Conservation (phyloP, 768 basidiomycete species). For the Cystofilobasidium ferigula region DNA sequence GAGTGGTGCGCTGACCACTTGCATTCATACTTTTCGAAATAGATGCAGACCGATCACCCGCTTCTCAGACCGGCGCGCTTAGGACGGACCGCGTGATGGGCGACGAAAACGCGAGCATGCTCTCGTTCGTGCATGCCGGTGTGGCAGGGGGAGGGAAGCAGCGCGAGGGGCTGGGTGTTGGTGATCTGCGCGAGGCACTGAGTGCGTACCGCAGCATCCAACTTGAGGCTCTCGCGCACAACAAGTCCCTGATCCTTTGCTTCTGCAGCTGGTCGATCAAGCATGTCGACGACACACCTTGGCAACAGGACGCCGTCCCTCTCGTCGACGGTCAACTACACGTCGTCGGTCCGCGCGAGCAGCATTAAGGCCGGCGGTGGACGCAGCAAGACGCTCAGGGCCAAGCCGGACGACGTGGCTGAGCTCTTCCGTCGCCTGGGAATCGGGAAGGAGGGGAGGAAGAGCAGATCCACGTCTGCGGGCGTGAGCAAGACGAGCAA, state of each 20-base stretch:
- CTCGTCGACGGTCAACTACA: not conserved
- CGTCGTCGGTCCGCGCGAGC: not conserved
- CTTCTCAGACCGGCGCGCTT: not conserved
- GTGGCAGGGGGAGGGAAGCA: not conserved
- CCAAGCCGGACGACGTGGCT: not conserved
- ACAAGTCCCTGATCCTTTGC: not conserved
- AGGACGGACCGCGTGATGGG: not conserved
- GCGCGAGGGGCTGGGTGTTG: not conserved
- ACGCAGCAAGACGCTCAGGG: not conserved
- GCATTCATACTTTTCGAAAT: too few relatives aligned
- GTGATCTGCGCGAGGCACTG: not conserved
- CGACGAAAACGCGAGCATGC: not conserved
- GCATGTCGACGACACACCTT: conserved; percentile 3
- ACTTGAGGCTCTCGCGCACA: too few relatives aligned
- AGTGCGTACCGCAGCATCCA: too few relatives aligned
- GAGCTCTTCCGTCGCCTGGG: not conserved
- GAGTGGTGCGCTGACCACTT: too few relatives aligned
- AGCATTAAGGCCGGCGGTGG: not conserved
- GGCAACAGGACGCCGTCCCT: not conserved
- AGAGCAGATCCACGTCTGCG: too few relatives aligned
- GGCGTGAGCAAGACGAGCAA: not conserved
- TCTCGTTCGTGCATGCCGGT: not conserved
- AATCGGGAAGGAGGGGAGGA: not conserved
- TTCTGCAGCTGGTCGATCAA: not conserved
- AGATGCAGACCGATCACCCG: not conserved